Evolutionary conservation across 805 yeast species (phyloP).

Genomic region (Yarrowia sp.): DNA sequence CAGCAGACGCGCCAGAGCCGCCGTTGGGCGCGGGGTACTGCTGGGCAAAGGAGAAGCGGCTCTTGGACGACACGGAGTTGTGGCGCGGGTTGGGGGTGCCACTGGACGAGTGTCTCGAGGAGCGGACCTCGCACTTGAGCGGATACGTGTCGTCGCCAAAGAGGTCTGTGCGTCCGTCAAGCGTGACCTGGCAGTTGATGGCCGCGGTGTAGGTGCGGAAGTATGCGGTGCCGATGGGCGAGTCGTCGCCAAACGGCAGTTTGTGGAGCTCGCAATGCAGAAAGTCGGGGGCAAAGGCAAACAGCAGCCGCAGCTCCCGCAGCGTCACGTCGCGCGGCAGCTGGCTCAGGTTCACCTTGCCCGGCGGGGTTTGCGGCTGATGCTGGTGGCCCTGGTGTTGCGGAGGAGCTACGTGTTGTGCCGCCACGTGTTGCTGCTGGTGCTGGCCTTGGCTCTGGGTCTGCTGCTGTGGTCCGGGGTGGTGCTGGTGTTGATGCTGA

Average conservation of each 20-base stretch:
- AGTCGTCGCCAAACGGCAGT: constrained; percentile 30
- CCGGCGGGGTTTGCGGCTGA: background rate
- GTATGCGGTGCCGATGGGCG: constrained; percentile 34
- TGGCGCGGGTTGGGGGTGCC: constrained; percentile 4
- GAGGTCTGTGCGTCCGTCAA: constrained; percentile 14
- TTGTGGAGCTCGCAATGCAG: constrained; percentile 36
- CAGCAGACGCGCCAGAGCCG: background rate
- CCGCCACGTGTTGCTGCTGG: background rate
- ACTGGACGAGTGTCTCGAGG: constrained; percentile 15
- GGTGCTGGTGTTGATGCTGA: constrained; percentile 1
- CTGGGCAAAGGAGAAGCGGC: constrained; percentile 19
- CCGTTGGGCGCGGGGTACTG: background rate
- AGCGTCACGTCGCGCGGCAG: constrained; percentile 40
- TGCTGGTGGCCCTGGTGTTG: constrained; percentile 1
- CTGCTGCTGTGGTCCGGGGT: background rate
- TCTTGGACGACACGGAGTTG: constrained; percentile 14
- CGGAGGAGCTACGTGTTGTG: background rate
- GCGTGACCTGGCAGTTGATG: constrained; percentile 13
- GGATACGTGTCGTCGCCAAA: constrained; percentile 12
- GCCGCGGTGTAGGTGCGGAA: constrained; percentile 32
- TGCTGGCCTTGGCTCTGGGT: background rate
- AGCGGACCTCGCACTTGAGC: constrained; percentile 18
- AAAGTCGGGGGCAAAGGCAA: constrained; percentile 42
- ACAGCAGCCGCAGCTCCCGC: constrained; percentile 41
- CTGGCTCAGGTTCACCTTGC: constrained; percentile 29